Conservation (phyloP, 2,329 filamentous ascomycete genomes). For the Beauveria pseudobassiana region DNA sequence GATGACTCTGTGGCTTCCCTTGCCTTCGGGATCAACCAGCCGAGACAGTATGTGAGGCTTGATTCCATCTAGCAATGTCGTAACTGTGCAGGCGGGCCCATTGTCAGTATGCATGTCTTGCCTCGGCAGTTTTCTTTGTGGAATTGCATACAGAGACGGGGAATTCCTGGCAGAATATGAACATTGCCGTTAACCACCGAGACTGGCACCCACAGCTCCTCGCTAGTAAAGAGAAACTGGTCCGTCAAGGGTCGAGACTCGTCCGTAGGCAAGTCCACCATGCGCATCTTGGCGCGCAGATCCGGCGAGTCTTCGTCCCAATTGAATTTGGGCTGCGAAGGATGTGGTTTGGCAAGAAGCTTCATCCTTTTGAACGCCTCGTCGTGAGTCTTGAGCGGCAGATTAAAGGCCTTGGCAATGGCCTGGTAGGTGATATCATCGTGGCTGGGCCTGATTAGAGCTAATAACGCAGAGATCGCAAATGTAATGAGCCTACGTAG, state of each 20-base stretch:
- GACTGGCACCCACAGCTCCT: slow-evolving; percentile 87
- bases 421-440: slow-evolving; percentile 97
- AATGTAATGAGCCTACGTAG: slow-evolving; percentile 57
- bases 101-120: background rate
- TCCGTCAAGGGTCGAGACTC: slow-evolving; percentile 53
- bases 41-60: slow-evolving; percentile 64
- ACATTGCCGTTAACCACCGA: slow-evolving; percentile 86
- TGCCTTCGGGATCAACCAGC: slow-evolving; percentile 70
- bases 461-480: background rate
- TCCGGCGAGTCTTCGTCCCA: slow-evolving; percentile 74
- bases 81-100: slow-evolving; percentile 38
- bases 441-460: slow-evolving; percentile 49
- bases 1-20: slow-evolving; percentile 69
- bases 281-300: slow-evolving; percentile 75
- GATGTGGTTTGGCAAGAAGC: slow-evolving; percentile 64
- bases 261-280: slow-evolving; percentile 82
- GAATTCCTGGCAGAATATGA: slow-evolving; percentile 87
- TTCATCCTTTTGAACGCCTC: slow-evolving; percentile 78
- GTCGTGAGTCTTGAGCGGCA: slow-evolving; percentile 70
- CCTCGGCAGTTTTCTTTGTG: background rate
- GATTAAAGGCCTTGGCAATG: slow-evolving; percentile 79
- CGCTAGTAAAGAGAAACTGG: slow-evolving; percentile 71
- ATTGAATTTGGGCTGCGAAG: slow-evolving; percentile 66
- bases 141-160: slow-evolving; percentile 56
- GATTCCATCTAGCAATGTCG: slow-evolving; percentile 67